A percentile compares a stretch with the other conserved stretches of the same genome.
phyloP scores from a whole-genome alignment of 2,329 filamentous ascomycete genomes.

The Rhynchosporium secalis region DNA sequence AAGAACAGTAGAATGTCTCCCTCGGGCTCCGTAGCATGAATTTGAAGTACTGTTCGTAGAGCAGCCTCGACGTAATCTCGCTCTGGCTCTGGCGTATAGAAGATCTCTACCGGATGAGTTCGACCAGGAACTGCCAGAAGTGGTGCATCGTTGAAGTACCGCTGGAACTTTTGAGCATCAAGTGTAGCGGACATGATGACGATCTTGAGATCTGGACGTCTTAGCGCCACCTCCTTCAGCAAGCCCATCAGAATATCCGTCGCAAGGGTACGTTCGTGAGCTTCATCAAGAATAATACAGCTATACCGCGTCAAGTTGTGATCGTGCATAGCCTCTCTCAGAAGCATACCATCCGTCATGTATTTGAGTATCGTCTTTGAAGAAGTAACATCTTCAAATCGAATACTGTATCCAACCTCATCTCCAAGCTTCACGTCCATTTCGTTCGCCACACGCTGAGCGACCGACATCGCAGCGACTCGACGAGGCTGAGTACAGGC shows the following conservation, averaged over 20 bases:
- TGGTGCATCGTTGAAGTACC: constrained; percentile 93
- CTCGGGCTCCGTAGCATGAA: constrained; percentile 88
- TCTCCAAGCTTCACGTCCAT: constrained; percentile 91
- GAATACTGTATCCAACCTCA: constrained; percentile 97
- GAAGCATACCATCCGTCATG: constrained; percentile 99
- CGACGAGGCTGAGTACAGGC: constrained; percentile 97
- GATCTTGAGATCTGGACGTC: constrained; percentile 89
- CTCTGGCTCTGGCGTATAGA: constrained; percentile 95
- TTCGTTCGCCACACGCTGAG: constrained; percentile 95
- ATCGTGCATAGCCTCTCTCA: constrained; percentile 95
- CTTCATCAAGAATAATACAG: constrained; percentile 97
- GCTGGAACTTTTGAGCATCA: constrained; percentile 96
- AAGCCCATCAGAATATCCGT: constrained; percentile 98
- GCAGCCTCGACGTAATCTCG: constrained; percentile 96
- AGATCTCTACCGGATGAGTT: constrained; percentile 96
- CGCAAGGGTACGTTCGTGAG: constrained; percentile 94
- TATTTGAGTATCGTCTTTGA: constrained; percentile 94
- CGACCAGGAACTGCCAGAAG: constrained; percentile 91
- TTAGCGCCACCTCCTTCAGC: constrained; percentile 81
- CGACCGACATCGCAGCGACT: constrained; percentile 98
- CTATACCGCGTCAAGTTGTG: constrained; percentile 89
- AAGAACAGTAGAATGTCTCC: constrained; percentile 93
- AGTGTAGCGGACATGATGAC: constrained; percentile 99
- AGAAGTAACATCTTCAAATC: constrained; percentile 93
- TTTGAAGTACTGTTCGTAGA: constrained; percentile 91